Base-by-base conservation (phyloP, 2,329 filamentous ascomycete genomes). In the Pseudogymnoascus sp. region DNA sequence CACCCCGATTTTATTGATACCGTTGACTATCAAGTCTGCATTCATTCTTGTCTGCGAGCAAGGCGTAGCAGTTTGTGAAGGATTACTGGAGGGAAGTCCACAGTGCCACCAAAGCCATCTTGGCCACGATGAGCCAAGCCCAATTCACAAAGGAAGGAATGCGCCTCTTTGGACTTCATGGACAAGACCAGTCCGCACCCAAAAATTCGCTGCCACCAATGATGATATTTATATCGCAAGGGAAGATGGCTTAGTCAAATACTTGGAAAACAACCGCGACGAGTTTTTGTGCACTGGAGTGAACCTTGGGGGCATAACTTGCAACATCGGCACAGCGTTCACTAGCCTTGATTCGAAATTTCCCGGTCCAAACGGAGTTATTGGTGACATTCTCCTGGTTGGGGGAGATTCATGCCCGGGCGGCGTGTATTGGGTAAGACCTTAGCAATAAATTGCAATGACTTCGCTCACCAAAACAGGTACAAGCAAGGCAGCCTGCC, bases 141-240 rank as follows among this genome's bases (percentile, higher is more conserved):
- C 70, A 33, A 75, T 79, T 33, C 75, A 78, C 64, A 76, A 78
- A 62, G 82, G 77, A 23, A 71, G 62, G 33, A 73, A 68, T 34
- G 69, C 63, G 37, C 87, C 88, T 0, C 72, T 89, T 3, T 96
- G 91, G 89, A 88, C 87, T 3, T 83, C 88, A 21, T 99, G 92
- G 92, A 84, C 90, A 26, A 82, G 89, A 61, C 88, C 91, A 1
- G 80, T 83, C 61, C 84, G 92, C 6, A 60, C 84, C 21, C 79
- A 79, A 62, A 73, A 76, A 10, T 87, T 86, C 65, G 81, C 81
- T 58, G 75, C 80, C 59, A 79, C 76, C 15, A 83, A 85, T 34
- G 94, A 97, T 68, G 84, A 86, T 62, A 84, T 97, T 56, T 96
- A 94, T 68, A 76, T 99, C 13, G 89, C 88, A 9, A 84, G 92